Evolutionary conservation across 75 land plant genomes (phyloP).

Genomic region (Adiantum capillusveneris): DNA sequence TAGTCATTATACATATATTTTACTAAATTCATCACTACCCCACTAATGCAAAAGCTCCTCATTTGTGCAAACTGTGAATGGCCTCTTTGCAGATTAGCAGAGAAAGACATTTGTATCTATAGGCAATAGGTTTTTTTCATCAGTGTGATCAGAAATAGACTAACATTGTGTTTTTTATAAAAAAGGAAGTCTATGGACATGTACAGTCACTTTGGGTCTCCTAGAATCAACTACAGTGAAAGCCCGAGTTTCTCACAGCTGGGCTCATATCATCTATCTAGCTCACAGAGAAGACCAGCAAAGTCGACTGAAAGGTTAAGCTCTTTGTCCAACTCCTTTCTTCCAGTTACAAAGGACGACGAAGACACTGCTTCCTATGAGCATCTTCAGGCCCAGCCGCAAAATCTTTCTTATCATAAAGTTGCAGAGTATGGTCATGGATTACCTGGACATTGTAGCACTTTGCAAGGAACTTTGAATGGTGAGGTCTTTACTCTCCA

Average conservation of each 20-base stretch:
- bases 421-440: conserved; percentile 4
- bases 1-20: too few species aligned
- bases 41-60: too few species aligned
- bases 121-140: too few species aligned
- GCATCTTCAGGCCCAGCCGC: background rate
- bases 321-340: conserved; percentile 10
- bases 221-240: conserved; percentile 8
- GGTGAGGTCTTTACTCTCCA: conserved; percentile 9
- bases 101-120: too few species aligned
- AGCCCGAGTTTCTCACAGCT: conserved; percentile 16
- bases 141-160: too few species aligned
- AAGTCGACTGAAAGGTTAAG: background rate
- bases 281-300: conserved; percentile 1
- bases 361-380: conserved; percentile 2
- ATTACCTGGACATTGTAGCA: conserved; percentile 13
- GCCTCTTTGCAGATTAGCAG: too few species aligned
- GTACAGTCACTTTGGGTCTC: conserved; percentile 23
- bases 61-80: too few species aligned
- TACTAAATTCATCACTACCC: too few species aligned
- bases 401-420: background rate
- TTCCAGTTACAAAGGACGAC: conserved; percentile 4
- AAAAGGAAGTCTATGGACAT: conserved; percentile 28
- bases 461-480: conserved; percentile 20
- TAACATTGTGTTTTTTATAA: conserved; percentile 3
- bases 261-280: conserved; percentile 1